Evolutionary conservation across 2,329 filamentous ascomycete species (phyloP).

Genomic region (Albifimbria verrucaria): DNA sequence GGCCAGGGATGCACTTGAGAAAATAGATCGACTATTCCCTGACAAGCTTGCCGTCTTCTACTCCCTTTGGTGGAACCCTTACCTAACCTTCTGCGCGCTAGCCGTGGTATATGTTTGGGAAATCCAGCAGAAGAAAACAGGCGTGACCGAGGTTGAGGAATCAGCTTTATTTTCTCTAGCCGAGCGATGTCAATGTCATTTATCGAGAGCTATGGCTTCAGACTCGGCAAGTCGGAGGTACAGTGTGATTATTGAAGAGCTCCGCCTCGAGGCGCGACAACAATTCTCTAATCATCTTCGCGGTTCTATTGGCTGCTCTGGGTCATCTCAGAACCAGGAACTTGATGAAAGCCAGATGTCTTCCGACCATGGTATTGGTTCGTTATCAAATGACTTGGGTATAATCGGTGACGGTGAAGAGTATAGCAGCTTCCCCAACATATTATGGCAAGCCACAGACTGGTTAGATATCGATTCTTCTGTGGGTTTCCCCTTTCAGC

Average conservation of each 20-base stretch:
- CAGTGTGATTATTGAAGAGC: constrained; percentile 7
- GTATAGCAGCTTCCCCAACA: background rate
- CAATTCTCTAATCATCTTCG: background rate
- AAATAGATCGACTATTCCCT: constrained; percentile 36
- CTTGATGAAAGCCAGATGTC: too few species aligned
- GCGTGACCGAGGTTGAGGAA: constrained; percentile 5
- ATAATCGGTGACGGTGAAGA: background rate
- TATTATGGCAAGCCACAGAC: background rate
- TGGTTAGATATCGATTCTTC: constrained; percentile 2
- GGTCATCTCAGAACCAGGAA: too few species aligned
- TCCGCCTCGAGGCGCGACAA: background rate
- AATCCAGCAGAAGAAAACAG: constrained; percentile 18
- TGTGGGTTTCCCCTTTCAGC: background rate
- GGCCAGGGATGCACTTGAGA: constrained; percentile 32
- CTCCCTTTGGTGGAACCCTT: constrained; percentile 51
- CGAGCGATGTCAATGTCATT: constrained; percentile 12
- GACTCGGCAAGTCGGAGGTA: constrained; percentile 7
- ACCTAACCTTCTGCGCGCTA: constrained; percentile 51
- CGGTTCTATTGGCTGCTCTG: too few species aligned
- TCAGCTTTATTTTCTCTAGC: constrained; percentile 17
- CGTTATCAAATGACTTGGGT: background rate
- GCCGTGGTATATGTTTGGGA: constrained; percentile 52
- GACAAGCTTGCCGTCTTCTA: constrained; percentile 31
- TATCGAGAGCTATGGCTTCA: background rate
- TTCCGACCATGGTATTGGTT: too few species aligned